These are phyloP conservation scores for Amanita pseudoporphyria DNA, from an alignment of 768 basidiomycete species.

Conservation along the genomic window DNA sequence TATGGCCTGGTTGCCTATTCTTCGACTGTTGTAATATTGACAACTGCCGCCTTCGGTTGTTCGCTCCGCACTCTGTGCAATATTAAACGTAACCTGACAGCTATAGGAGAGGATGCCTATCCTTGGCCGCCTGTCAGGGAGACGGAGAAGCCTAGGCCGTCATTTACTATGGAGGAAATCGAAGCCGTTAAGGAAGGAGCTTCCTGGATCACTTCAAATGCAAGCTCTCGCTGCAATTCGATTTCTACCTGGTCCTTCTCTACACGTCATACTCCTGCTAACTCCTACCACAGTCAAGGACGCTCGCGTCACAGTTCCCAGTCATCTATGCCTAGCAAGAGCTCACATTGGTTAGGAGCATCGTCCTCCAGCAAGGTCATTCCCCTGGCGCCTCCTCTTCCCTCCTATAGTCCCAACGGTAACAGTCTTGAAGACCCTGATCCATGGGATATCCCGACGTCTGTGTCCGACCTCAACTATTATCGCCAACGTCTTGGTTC, in stretches of 20 bases:
- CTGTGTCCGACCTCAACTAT: conserved; percentile 19
- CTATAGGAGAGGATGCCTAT: conserved; percentile 39
- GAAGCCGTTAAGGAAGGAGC: conserved; percentile 65
- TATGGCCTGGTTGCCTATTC: conserved; percentile 53
- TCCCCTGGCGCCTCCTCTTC: conserved; percentile 61
- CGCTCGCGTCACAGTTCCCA: conserved; percentile 23
- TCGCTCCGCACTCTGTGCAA: conserved; percentile 25
- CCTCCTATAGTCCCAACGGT: conserved; percentile 33
- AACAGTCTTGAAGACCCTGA: conserved; percentile 39
- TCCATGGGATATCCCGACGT: conserved; percentile 43
- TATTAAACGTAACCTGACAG: conserved; percentile 57
- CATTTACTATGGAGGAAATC: conserved; percentile 64
- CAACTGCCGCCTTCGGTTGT: conserved; percentile 17
- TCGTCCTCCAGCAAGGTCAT: conserved; percentile 34
- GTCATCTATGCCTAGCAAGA: conserved; percentile 41
- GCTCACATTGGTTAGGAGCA: conserved; percentile 54
- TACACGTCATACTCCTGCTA: too few species aligned
- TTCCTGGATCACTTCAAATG: conserved; percentile 73
- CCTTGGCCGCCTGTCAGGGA: conserved; percentile 52
- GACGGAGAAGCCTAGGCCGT: conserved; percentile 45
- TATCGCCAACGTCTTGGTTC: conserved; percentile 48
- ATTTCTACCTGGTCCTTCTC: conserved; percentile 68
- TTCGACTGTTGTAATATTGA: conserved; percentile 31
- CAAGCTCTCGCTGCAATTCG: conserved; percentile 45
- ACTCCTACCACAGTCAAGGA: conserved; percentile 26